Evolutionary conservation across 768 basidiomycete species (phyloP), one percentile per base, ranked within the genome.

Genomic region (Auriscalpium vulgare): DNA sequence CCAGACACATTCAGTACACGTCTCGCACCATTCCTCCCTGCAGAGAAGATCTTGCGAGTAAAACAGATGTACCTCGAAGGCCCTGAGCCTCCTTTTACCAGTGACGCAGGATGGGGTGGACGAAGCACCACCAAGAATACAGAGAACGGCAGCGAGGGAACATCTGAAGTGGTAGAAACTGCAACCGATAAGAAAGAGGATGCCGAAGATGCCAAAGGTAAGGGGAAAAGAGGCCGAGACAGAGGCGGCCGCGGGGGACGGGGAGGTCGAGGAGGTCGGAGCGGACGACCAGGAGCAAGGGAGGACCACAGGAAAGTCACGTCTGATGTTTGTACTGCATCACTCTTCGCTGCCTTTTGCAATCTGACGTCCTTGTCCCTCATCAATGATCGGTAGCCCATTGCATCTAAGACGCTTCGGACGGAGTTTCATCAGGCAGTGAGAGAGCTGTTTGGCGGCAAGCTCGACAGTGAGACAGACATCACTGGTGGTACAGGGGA

Each of bases 391-490:
- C 23, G 29, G 8, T 68, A 97, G 93, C 86, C 90, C 10, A 95
- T 99, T 48, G 67, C 76, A 21, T 86, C 84, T 8, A 98, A 98
- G 70, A 78, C 80, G 37, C 82, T 79, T 6, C 82, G 97, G 29
- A 91, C 91, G 2, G 81, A 81, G 2, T 78, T 97, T 58, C 97
- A 99, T 68, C 78, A 88, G 69, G 71, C 76, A 13, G 75, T 99
- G 50, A 82, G 97, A 56, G 82, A 86, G 60, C 68, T 90, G 16
- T 97, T 98, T 68, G 74, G 68, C 3, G 91, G 92, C 34, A 89
- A 88, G 63, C 78, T 98, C 51, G 88, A 95, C 53, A 90, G 84
- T 34, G 87, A 91, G 66, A 88, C 90, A 1, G 87, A 88, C 60
- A 70, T 72, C 17, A 74, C 75, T 44, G 59, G 68, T 11, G 66